Evolutionary conservation across 1,139 yeast species (phyloP).

Genomic region (Kurtzmaniella quercitrusa): DNA sequence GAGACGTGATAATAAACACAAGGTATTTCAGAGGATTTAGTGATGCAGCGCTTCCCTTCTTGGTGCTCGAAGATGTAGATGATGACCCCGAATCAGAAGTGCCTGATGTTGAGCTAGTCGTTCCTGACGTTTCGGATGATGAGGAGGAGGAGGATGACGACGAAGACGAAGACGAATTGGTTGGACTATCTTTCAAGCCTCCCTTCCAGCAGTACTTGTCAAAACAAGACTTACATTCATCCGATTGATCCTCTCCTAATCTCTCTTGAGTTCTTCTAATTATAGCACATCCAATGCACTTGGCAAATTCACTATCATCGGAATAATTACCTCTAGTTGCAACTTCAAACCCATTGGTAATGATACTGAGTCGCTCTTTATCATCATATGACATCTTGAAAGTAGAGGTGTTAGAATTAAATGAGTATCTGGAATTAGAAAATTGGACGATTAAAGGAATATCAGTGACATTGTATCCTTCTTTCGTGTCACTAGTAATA

Average conservation of each 20-base stretch:
- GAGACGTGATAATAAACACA: not conserved
- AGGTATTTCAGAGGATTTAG: not conserved
- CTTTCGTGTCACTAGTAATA: slow-evolving; percentile 24
- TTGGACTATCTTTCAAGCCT: slow-evolving; percentile 17
- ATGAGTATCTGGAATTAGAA: slow-evolving; percentile 30
- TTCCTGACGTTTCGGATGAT: slow-evolving; percentile 1
- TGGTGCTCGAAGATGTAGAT: not conserved
- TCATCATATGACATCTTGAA: slow-evolving; percentile 36
- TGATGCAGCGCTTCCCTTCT: not conserved
- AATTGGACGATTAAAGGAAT: slow-evolving; percentile 38
- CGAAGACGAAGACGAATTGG: slow-evolving; percentile 8
- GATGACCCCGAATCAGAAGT: not conserved
- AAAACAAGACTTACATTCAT: slow-evolving; percentile 38
- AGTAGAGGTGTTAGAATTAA: slow-evolving; percentile 35
- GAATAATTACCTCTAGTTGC: slow-evolving; percentile 32
- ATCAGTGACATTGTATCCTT: slow-evolving; percentile 26
- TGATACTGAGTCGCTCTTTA: slow-evolving; percentile 26
- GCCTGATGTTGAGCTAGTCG: slow-evolving; percentile 5
- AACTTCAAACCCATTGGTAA: slow-evolving; percentile 38
- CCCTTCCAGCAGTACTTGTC: slow-evolving; percentile 38
- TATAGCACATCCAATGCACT: slow-evolving; percentile 46
- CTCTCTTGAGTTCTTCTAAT: slow-evolving; percentile 42
- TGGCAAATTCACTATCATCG: slow-evolving; percentile 34
- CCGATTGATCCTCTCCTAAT: slow-evolving; percentile 31
- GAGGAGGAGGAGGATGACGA: not conserved